These are phyloP conservation scores for Pythium dissimile DNA, from an alignment of 352 stramenopile species.

Conservation along the genomic window DNA sequence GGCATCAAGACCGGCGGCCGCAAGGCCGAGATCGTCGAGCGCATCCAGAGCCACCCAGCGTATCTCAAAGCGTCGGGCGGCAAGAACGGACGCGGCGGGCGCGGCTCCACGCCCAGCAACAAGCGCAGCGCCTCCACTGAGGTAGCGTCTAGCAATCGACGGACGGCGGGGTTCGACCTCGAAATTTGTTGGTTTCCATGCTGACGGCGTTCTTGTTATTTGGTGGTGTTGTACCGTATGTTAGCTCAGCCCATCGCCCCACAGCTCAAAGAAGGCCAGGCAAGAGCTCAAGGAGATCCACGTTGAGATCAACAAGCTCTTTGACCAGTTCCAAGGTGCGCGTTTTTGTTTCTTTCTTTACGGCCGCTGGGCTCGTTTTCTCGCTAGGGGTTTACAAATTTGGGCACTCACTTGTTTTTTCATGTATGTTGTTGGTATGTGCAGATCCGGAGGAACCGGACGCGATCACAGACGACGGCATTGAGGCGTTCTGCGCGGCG, in stretches of 20 bases:
- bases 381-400: not conserved
- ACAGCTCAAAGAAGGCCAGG: constrained; percentile 56
- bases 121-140: constrained; percentile 25
- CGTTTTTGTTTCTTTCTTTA: too few relatives aligned
- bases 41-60: constrained; percentile 52
- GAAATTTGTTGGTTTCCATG: too few relatives aligned
- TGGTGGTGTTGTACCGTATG: not conserved
- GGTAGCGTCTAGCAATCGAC: constrained; percentile 12
- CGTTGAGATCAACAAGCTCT: constrained; percentile 46
- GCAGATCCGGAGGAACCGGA: constrained; percentile 60
- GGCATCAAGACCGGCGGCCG: constrained; percentile 65
- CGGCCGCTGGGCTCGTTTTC: not conserved
- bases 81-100: not conserved
- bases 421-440: constrained; percentile 5
- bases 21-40: constrained; percentile 75
- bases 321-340: constrained; percentile 64
- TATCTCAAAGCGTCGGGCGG: constrained; percentile 40
- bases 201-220: not conserved
- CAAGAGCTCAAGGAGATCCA: constrained; percentile 29
- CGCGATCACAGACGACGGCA: constrained; percentile 79
- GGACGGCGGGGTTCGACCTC: too few relatives aligned
- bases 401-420: not conserved
- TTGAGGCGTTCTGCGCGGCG: constrained; percentile 65
- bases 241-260: constrained; percentile 6
- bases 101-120: constrained; percentile 19